Evolutionary conservation across 108 stramenopile species (phyloP), one percentile per base, ranked within the genome.

Genomic region (Fistulifera pelliculosa): DNA sequence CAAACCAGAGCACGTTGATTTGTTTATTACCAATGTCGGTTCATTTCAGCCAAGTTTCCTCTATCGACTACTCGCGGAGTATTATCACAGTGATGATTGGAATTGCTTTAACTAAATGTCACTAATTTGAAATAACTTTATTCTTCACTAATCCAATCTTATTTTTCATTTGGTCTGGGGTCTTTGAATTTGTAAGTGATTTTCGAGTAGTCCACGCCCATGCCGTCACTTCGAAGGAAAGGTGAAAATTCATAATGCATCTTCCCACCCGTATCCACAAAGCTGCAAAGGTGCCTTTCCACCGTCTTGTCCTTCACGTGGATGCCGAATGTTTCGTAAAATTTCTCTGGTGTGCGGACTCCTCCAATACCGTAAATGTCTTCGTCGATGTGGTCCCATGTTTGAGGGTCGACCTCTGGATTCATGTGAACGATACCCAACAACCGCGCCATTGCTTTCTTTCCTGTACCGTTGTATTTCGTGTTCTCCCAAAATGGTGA

Each of bases 21-120:
- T 98, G 27, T 95, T 84, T 61, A 80, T 96, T 16, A 96, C 97
- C 47, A 96, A 98, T 54, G 83, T 92, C 23, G 97, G 97, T 21
- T 87, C 90, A 18, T 93, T 96, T 47, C 95, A 94, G 62, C 94
- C 97, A 12, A 90, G 88, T 39, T 98, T 96, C 61, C 81, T 98
- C 24, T 96, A 96, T 61, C 79, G 97, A 26, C 62, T 96, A 47
- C 64, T 98, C 49, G 81, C 87, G 10, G 97, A 98, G 57, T 93
- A 91, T 52, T 96, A 96, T 70, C 90, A 95, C 62, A 74, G 62
- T 26, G 93, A 97, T 56, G 96, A 96, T 66, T 93, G 87, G 87
- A 80, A 79, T 23, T 62, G 69, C 23, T 73, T 83, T 58, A 64
- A 85, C 38, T 87, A 62, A 35, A 3, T 35, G 8, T 8, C 8